A percentile compares a stretch with the other conserved stretches of the same genome.
phyloP scores from a whole-genome alignment of 1,284 basidiomycete species.

The Phylloporus gajari region DNA sequence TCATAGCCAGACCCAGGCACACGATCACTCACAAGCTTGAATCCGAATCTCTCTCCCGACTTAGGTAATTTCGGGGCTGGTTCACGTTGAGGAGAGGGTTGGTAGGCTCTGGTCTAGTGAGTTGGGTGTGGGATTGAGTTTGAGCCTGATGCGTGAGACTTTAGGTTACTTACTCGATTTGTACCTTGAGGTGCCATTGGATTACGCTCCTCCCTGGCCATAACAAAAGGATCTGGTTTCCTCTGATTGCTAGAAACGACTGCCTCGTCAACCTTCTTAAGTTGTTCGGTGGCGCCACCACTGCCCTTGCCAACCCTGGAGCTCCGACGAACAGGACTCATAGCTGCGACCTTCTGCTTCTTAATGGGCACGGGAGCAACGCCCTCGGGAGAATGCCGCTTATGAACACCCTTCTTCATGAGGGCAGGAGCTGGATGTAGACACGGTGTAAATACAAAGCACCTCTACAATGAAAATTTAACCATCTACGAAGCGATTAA shows the following conservation, averaged over 20 bases:
- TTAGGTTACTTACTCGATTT: neutral
- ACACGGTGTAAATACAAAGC: neutral
- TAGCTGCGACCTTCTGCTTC: neutral
- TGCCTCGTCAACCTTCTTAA: constrained; percentile 1
- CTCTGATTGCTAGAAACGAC: neutral
- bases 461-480: neutral
- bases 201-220: neutral
- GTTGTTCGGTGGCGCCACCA: neutral
- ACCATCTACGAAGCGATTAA: neutral
- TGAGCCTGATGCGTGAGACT: too few relatives aligned
- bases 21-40: neutral
- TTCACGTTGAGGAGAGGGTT: too few relatives aligned
- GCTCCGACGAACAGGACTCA: neutral
- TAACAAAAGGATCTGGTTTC: neutral
- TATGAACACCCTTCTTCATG: neutral
- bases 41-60: neutral
- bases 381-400: neutral
- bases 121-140: too few relatives aligned
- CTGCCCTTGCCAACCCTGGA: constrained; percentile 3
- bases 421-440: neutral
- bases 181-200: constrained; percentile 1
- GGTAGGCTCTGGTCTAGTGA: too few relatives aligned
- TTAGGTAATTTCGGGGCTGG: neutral
- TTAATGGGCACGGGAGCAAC: neutral
- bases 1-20: neutral